Evolutionary conservation across 164 flowering plant species (phyloP).

Genomic region (Warburgia ugandensis): DNA sequence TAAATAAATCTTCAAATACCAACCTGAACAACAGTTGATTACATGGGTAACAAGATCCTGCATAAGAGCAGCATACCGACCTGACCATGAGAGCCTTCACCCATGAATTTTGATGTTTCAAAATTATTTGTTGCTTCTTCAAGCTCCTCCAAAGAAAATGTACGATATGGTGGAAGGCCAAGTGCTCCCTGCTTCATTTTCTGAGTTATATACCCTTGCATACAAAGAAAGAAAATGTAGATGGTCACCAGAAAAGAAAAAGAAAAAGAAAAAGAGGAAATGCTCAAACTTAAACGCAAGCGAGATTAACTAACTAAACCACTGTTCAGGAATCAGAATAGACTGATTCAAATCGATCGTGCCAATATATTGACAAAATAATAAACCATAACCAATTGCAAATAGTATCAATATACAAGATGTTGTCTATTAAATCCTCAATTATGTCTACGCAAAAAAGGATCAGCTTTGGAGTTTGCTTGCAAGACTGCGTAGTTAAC

Average conservation of each 20-base stretch:
- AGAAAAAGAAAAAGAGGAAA: neutral
- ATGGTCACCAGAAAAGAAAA: too few relatives aligned
- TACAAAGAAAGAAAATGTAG: neutral
- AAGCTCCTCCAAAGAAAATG: slow-evolving; percentile 80
- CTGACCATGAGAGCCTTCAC: slow-evolving; percentile 88
- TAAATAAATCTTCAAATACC: too few relatives aligned
- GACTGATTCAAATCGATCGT: neutral
- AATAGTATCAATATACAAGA: too few relatives aligned
- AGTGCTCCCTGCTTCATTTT: slow-evolving; percentile 70
- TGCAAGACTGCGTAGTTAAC: too few relatives aligned
- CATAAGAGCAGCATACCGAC: slow-evolving; percentile 23
- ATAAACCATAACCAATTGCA: too few relatives aligned
- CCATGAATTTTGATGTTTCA: slow-evolving; percentile 63
- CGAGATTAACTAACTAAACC: neutral
- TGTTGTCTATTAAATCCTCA: too few relatives aligned
- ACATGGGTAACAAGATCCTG: too few relatives aligned
- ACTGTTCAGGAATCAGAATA: neutral
- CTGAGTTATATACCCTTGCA: slow-evolving; percentile 76
- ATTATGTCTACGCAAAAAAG: too few relatives aligned
- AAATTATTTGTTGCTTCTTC: slow-evolving; percentile 83
- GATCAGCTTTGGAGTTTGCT: too few relatives aligned
- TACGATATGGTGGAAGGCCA: slow-evolving; percentile 78
- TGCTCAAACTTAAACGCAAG: neutral
- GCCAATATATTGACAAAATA: too few relatives aligned
- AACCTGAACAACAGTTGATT: too few relatives aligned